Evolutionary conservation across 2,329 filamentous ascomycete species (phyloP).

Genomic region (Canariomyces notabilis): DNA sequence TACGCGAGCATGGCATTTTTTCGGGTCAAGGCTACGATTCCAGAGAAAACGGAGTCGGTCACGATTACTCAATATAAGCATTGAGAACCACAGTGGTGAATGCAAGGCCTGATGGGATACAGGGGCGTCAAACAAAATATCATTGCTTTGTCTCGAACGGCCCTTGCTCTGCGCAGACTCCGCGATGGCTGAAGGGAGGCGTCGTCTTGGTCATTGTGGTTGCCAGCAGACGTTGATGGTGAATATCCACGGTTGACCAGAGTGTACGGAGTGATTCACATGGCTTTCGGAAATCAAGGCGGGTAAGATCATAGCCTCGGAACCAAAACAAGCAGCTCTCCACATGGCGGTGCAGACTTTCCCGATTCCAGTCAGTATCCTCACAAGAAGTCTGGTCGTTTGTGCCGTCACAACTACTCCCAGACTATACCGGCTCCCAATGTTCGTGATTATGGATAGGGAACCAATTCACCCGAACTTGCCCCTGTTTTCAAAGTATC

Average conservation of each 20-base stretch:
- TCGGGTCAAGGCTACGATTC: constrained; percentile 34
- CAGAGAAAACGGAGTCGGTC: constrained; percentile 27
- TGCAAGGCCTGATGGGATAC: constrained; percentile 19
- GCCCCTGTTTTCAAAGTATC: too few relatives aligned
- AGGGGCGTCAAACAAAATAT: constrained; percentile 19
- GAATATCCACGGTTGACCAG: neutral
- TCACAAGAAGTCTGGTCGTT: too few relatives aligned
- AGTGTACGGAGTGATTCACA: neutral
- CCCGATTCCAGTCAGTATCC: too few relatives aligned
- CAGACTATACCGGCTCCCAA: too few relatives aligned
- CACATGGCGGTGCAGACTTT: too few relatives aligned
- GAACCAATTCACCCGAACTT: too few relatives aligned
- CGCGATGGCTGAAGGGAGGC: constrained; percentile 19
- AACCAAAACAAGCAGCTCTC: too few relatives aligned
- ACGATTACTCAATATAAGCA: constrained; percentile 30
- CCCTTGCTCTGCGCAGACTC: constrained; percentile 12
- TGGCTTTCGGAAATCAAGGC: neutral
- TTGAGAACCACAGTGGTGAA: constrained; percentile 24
- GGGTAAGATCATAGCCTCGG: neutral
- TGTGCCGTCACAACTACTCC: too few relatives aligned
- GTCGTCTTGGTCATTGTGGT: constrained; percentile 11
- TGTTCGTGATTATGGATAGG: too few relatives aligned
- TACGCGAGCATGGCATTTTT: constrained; percentile 36
- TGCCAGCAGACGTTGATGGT: constrained; percentile 1
- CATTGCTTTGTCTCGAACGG: constrained; percentile 19